Evolutionary conservation across 805 yeast genomes (phyloP), one percentile per base, ranked within the genome.

Genomic region (Gaillardinia entomophila): DNA sequence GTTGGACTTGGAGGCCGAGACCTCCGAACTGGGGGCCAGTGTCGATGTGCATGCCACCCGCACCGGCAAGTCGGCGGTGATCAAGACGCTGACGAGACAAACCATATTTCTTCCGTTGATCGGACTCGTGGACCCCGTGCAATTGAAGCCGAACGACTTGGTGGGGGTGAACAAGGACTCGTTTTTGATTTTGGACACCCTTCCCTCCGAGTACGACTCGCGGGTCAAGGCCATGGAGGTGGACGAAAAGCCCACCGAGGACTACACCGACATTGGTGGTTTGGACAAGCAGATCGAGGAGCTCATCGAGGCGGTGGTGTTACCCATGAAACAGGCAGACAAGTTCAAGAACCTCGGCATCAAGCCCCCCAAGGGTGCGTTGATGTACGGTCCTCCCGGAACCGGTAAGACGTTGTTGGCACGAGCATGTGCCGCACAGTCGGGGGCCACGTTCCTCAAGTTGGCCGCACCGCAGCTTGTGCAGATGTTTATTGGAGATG

Each of bases 171-270:
- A 92, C 60, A 92, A 92, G 63, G 99, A 92, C 57, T 85, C 96
- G 6, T 92, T 89, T 55, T 72, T 92, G 45, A 83, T 92, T 33
- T 71, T 92, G 48, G 98, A 92, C 62, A 88, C 95, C 6, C 70
- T 92, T 44, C 98, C 98, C 8, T 88, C 96, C 2, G 98, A 92
- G 62, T 92, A 92, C 55, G 99, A 92, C 60, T 83, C 95, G 34
- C 76, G 98, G 49, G 99, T 92, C 32, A 92, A 92, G 65, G 97
- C 97, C 10, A 86, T 92, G 99, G 98, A 92, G 60, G 98, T 92
- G 32, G 99, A 92, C 57, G 98, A 92, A 64, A 89, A 90, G 55
- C 99, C 99, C 38, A 83, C 95, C 2, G 98, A 92, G 59, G 87
- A 96, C 8, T 92, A 92, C 55, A 80, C 94, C 1, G 98, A 92